Percentiles rank a stretch among this genome's conserved stretches.
phyloP scores from a whole-genome alignment of 805 yeast genomes.

The Teunomyces atbi region DNA sequence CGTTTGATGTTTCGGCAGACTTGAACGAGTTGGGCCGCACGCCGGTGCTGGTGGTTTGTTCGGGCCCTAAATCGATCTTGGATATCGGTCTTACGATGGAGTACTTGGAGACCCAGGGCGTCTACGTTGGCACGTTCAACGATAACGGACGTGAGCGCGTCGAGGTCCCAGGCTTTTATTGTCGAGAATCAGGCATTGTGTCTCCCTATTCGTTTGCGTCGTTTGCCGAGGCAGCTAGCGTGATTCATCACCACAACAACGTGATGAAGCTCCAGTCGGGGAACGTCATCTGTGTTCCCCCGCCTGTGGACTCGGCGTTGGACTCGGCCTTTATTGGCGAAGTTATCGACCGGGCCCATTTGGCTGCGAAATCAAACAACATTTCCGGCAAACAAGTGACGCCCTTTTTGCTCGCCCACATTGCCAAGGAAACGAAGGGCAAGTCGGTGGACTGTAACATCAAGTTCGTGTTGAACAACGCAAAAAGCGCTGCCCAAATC shows the following conservation, averaged over 20 bases:
- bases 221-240: slow-evolving; percentile 58
- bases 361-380: slow-evolving; percentile 50
- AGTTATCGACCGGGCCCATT: slow-evolving; percentile 58
- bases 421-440: slow-evolving; percentile 70
- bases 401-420: slow-evolving; percentile 67
- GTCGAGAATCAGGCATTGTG: slow-evolving; percentile 67
- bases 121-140: slow-evolving; percentile 71
- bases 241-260: slow-evolving; percentile 46
- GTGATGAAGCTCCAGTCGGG: slow-evolving; percentile 61
- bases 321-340: slow-evolving; percentile 48
- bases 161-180: slow-evolving; percentile 77
- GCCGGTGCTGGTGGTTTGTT: slow-evolving; percentile 85
- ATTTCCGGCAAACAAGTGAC: slow-evolving; percentile 74
- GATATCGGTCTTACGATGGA: slow-evolving; percentile 82
- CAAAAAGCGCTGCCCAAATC: slow-evolving; percentile 62
- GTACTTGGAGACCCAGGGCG: slow-evolving; percentile 88
- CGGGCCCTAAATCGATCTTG: slow-evolving; percentile 85
- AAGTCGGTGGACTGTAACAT: slow-evolving; percentile 67
- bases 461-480: slow-evolving; percentile 76
- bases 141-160: slow-evolving; percentile 42
- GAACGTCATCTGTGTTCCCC: slow-evolving; percentile 76
- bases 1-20: slow-evolving; percentile 86
- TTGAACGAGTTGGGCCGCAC: slow-evolving; percentile 80
- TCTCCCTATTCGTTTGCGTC: slow-evolving; percentile 66
- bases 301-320: slow-evolving; percentile 64